Conservation (phyloP, 257 asterid genomes). For the Rehmannia glutinosa region DNA sequence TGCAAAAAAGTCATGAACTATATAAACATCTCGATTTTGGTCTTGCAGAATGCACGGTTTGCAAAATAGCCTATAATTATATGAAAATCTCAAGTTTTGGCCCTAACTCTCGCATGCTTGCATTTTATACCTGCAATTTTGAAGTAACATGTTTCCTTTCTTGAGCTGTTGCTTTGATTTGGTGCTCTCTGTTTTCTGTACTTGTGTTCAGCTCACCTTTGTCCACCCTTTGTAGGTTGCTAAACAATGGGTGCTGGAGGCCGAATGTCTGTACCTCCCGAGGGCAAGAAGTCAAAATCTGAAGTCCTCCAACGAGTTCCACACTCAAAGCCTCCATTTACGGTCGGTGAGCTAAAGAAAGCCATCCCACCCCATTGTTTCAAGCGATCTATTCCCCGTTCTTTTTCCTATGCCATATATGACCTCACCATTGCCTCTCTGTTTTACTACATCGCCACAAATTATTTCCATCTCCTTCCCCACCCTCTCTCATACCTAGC, state of each 20-base stretch:
- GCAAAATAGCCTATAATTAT: no score
- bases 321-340: constrained; percentile 65
- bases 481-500: constrained; percentile 48
- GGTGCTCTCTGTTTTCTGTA: no score
- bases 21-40: no score
- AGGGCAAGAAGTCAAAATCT: constrained; percentile 39
- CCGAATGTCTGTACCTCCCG: constrained; percentile 54
- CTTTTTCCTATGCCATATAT: constrained; percentile 61
- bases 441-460: constrained; percentile 62
- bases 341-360: constrained; percentile 68
- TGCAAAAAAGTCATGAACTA: no score
- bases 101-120: no score
- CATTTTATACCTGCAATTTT: no score
- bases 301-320: constrained; percentile 54
- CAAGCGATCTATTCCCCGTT: constrained; percentile 71
- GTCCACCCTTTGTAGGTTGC: constrained; percentile 33
- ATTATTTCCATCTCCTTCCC: constrained; percentile 54
- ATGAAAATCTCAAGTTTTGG: no score
- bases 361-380: constrained; percentile 91
- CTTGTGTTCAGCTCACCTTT: not conserved
- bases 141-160: not conserved
- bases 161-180: no score
- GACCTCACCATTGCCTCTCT: constrained; percentile 55
- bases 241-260: constrained; percentile 74
- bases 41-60: no score